phyloP scores from a whole-genome alignment of 805 yeast species.

The Yarrowia deformans region DNA sequence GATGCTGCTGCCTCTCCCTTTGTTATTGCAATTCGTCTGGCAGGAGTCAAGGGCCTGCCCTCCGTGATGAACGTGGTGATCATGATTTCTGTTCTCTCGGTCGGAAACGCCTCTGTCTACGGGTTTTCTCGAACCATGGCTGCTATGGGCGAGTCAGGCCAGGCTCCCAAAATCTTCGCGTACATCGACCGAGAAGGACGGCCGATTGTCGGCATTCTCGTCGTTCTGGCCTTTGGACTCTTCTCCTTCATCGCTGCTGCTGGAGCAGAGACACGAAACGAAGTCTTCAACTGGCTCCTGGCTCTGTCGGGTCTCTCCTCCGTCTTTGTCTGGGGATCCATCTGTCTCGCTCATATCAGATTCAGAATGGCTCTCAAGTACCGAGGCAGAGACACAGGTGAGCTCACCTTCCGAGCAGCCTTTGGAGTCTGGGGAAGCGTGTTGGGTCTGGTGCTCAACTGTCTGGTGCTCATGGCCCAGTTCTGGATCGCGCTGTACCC shows the following conservation, averaged over 20 bases:
- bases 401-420: not conserved
- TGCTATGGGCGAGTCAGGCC: not conserved
- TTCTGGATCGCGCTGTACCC: conserved; percentile 8
- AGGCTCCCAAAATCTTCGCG: conserved; percentile 3
- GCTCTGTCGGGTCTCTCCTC: not conserved
- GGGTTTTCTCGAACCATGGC: not conserved
- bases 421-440: conserved; percentile 4
- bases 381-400: not conserved
- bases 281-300: conserved; percentile 7
- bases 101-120: conserved; percentile 7
- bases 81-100: not conserved
- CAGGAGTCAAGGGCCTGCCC: conserved; percentile 16
- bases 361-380: not conserved
- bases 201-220: not conserved
- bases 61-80: conserved; percentile 22
- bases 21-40: conserved; percentile 55
- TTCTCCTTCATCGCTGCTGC: conserved; percentile 3
- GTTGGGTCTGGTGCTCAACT: not conserved
- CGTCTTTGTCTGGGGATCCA: conserved; percentile 1
- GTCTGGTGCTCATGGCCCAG: conserved; percentile 7
- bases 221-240: not conserved
- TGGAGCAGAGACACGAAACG: not conserved
- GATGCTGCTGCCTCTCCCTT: conserved; percentile 74
- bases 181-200: conserved; percentile 6
- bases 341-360: not conserved